Conservation (phyloP, 768 basidiomycete species). For the Aureoboletus auriporus region DNA sequence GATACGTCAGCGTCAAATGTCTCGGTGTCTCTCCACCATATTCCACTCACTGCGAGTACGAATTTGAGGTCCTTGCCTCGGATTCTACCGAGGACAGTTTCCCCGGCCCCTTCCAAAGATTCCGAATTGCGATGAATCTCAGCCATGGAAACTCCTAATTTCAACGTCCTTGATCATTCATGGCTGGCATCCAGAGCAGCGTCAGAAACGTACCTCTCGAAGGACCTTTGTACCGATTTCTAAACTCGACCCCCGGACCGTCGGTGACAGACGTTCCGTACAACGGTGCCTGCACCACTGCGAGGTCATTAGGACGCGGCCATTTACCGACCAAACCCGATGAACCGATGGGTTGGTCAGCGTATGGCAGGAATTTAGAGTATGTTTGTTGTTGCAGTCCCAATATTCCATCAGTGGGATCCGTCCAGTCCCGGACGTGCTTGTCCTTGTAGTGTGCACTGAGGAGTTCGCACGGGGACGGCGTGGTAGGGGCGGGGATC, state of each 20-base stretch:
- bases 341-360: neutral
- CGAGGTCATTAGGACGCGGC: neutral
- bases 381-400: neutral
- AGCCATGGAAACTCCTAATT: neutral
- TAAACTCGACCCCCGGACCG: constrained; percentile 4
- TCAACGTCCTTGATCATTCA: neutral
- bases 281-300: neutral
- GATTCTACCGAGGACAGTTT: neutral
- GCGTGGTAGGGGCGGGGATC: neutral
- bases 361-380: neutral
- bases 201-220: neutral
- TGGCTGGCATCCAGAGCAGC: neutral
- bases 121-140: neutral
- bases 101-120: neutral
- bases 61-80: neutral
- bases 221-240: neutral
- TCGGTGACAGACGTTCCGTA: neutral
- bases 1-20: neutral
- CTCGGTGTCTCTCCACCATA: neutral
- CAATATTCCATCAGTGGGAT: neutral
- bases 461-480: constrained; percentile 8
- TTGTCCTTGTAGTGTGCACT: neutral
- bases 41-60: neutral
- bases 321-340: neutral
- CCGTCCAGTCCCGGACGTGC: neutral